Conservation (phyloP, 495 filamentous ascomycete genomes). For the Echria macrotheca region DNA sequence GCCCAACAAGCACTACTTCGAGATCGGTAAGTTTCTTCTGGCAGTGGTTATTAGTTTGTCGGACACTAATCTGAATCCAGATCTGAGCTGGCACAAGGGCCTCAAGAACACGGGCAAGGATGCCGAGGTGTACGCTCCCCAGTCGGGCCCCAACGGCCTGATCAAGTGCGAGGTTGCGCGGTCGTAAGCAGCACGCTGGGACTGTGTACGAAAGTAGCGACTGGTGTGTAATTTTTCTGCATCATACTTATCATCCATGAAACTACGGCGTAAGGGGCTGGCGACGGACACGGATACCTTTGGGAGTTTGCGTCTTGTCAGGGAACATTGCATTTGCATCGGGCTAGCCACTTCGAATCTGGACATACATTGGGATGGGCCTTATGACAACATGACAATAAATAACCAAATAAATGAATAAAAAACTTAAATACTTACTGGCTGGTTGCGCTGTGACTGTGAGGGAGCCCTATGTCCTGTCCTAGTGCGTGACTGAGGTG, state of each 20-base stretch:
- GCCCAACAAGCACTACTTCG: constrained; percentile 98
- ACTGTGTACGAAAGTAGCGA: neutral
- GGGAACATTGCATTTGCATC: too few species aligned
- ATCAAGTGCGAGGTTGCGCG: constrained; percentile 92
- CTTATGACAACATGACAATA: too few species aligned
- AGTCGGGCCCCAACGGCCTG: constrained; percentile 86
- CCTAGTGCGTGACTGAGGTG: too few species aligned
- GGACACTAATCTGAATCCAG: constrained; percentile 37
- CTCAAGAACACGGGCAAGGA: constrained; percentile 95
- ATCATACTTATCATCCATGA: neutral
- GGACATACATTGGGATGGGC: too few species aligned
- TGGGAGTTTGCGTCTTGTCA: too few species aligned
- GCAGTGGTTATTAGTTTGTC: neutral
- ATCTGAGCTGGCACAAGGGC: constrained; percentile 95
- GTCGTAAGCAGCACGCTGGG: constrained; percentile 19
- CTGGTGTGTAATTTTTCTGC: neutral
- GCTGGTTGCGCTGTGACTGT: too few species aligned
- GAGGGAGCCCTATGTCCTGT: too few species aligned
- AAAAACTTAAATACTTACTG: too few species aligned
- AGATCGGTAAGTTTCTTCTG: constrained; percentile 65
- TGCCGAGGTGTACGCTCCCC: constrained; percentile 92
- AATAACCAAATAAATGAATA: too few species aligned
- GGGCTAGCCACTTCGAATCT: too few species aligned
- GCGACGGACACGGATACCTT: too few species aligned
- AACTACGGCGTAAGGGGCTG: neutral